A percentile compares a stretch with the other conserved stretches of the same genome.
Conservation (phyloP, 768 basidiomycete genomes). For the Omphalotus guepiniiformis region DNA sequence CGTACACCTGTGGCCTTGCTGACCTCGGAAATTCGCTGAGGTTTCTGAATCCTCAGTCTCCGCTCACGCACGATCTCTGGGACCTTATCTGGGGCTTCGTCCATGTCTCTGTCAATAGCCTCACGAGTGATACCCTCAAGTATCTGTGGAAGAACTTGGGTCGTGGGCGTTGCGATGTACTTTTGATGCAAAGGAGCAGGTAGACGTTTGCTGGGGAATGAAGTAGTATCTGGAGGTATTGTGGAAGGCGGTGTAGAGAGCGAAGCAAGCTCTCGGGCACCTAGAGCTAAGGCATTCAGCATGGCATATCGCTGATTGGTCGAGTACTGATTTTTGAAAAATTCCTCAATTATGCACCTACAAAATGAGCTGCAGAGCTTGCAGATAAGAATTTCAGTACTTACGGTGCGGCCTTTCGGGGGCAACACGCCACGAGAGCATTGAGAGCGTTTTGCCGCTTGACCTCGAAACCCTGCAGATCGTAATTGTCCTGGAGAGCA, state of each 20-base stretch:
- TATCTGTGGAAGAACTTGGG: slow-evolving; percentile 48
- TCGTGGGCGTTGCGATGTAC: slow-evolving; percentile 41
- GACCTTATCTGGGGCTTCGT: slow-evolving; percentile 47
- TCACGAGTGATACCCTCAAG: slow-evolving; percentile 58
- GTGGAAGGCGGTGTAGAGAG: slow-evolving; percentile 34
- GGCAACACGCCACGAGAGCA: slow-evolving; percentile 79
- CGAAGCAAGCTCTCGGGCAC: slow-evolving; percentile 75
- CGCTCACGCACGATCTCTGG: slow-evolving; percentile 71
- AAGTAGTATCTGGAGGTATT: slow-evolving; percentile 29
- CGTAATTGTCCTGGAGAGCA: slow-evolving; percentile 77
- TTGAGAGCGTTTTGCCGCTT: slow-evolving; percentile 73
- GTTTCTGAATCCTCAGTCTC: slow-evolving; percentile 57
- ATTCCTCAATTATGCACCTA: slow-evolving; percentile 85
- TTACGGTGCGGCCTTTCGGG: slow-evolving; percentile 76
- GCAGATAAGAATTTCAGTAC: slow-evolving; percentile 25
- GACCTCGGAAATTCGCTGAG: slow-evolving; percentile 44
- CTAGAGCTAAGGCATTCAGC: slow-evolving; percentile 81
- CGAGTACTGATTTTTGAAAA: slow-evolving; percentile 93
- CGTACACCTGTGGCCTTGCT: slow-evolving; percentile 9
- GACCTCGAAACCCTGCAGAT: slow-evolving; percentile 73
- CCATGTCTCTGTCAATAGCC: slow-evolving; percentile 59
- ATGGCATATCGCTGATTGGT: slow-evolving; percentile 80
- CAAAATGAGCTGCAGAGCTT: neutral
- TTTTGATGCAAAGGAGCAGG: slow-evolving; percentile 67
- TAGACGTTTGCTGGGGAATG: slow-evolving; percentile 81